Conservation (phyloP, 805 yeast species). For the Nakazawaea wickerhamii region DNA sequence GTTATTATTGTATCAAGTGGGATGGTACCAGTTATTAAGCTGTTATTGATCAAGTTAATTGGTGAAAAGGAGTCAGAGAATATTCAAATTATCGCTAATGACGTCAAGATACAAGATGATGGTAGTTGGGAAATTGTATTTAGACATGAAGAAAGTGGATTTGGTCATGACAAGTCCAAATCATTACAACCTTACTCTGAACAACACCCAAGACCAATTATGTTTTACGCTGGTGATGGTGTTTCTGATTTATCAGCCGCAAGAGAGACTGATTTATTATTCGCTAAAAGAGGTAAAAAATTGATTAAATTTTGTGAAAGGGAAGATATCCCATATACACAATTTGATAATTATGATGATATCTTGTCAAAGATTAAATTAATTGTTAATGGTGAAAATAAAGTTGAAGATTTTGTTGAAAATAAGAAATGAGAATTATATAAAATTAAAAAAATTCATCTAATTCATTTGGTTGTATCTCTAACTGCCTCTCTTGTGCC, state of each 20-base stretch:
- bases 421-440: slow-evolving; percentile 16
- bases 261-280: slow-evolving; percentile 85
- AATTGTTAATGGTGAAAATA: slow-evolving; percentile 41
- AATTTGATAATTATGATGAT: slow-evolving; percentile 71
- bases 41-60: slow-evolving; percentile 65
- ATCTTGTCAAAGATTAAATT: slow-evolving; percentile 58
- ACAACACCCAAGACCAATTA: slow-evolving; percentile 45
- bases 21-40: slow-evolving; percentile 86
- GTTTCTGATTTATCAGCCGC: slow-evolving; percentile 95
- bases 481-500: slow-evolving; percentile 82
- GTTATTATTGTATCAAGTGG: slow-evolving; percentile 88
- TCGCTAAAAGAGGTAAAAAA: slow-evolving; percentile 91
- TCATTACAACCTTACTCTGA: slow-evolving; percentile 53
- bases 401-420: slow-evolving; percentile 30
- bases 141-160: slow-evolving; percentile 69
- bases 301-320: slow-evolving; percentile 77
- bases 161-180: slow-evolving; percentile 92
- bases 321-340: slow-evolving; percentile 78
- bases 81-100: slow-evolving; percentile 80
- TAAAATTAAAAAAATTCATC: slow-evolving; percentile 8
- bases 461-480: slow-evolving; percentile 56
- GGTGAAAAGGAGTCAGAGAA: slow-evolving; percentile 70
- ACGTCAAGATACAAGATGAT: slow-evolving; percentile 49
- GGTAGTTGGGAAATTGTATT: slow-evolving; percentile 79
- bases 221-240: slow-evolving; percentile 97